These are phyloP conservation scores for Camelina neglecta DNA, from an alignment of 345 rosid genomes.

Conservation along the genomic window DNA sequence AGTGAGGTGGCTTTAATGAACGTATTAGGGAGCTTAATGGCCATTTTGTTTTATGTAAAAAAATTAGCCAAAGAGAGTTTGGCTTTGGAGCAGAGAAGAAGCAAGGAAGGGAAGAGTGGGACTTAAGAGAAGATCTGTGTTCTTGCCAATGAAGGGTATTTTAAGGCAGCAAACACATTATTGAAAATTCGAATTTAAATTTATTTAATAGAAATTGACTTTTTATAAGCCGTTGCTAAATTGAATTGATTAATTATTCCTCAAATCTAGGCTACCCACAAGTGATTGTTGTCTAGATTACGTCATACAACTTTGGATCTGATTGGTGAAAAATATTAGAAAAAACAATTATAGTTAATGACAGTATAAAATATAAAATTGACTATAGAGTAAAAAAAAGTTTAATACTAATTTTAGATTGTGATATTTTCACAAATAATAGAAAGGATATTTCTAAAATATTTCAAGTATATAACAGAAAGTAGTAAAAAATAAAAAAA, in stretches of 20 bases:
- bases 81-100: conserved; percentile 34
- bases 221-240: neutral
- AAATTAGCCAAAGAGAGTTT: conserved; percentile 39
- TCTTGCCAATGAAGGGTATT: conserved; percentile 40
- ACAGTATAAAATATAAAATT: neutral
- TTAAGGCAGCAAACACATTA: conserved; percentile 34
- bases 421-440: neutral
- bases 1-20: conserved; percentile 28
- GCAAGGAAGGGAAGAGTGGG: conserved; percentile 25
- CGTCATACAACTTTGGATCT: conserved; percentile 20
- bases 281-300: conserved; percentile 31
- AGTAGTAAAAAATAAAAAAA: neutral
- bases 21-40: conserved; percentile 12
- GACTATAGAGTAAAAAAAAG: neutral
- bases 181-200: conserved; percentile 5
- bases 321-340: neutral
- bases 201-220: conserved; percentile 6
- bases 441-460: neutral
- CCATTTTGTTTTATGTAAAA: conserved; percentile 28
- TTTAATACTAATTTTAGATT: neutral
- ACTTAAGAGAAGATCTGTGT: conserved; percentile 39
- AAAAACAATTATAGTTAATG: neutral
- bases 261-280: conserved; percentile 38
- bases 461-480: neutral
- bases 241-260: conserved; percentile 30